Percentiles rank a stretch among this genome's conserved stretches.
Evolutionary conservation across 805 yeast species (phyloP).

Genomic region (Nakazawaea populi): DNA sequence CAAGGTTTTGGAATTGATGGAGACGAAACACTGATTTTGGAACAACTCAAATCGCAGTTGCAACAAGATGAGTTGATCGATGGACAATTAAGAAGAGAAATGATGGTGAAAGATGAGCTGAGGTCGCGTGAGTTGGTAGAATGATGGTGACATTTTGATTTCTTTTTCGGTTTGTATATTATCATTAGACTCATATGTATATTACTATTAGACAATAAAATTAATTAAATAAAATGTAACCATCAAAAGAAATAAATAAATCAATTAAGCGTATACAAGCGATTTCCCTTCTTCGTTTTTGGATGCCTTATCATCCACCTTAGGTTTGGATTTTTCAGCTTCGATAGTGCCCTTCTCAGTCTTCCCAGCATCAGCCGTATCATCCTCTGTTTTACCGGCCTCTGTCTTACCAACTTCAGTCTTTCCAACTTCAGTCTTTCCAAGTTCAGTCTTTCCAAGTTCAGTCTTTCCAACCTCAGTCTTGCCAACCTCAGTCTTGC

Average conservation of each 20-base stretch:
- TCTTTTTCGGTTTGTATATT: not conserved
- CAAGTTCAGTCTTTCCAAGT: not conserved
- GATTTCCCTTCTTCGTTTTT: not conserved
- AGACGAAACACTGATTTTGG: conserved; percentile 29
- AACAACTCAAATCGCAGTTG: conserved; percentile 28
- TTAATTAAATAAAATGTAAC: too few relatives aligned
- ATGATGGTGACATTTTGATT: not conserved
- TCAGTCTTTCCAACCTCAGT: conserved; percentile 3
- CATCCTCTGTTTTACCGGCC: conserved; percentile 4
- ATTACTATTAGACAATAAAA: not conserved
- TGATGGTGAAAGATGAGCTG: conserved; percentile 33
- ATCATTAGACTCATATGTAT: not conserved
- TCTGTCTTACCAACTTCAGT: conserved; percentile 7
- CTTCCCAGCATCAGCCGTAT: not conserved
- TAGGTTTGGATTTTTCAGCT: not conserved
- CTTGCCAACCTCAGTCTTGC: conserved; percentile 5
- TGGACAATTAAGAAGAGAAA: conserved; percentile 19
- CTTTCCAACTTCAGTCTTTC: not conserved
- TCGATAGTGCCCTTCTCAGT: not conserved
- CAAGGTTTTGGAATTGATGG: conserved; percentile 34
- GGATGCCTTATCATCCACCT: not conserved
- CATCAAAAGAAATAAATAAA: not conserved
- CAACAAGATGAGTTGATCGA: conserved; percentile 21
- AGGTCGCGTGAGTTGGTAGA: conserved; percentile 27
- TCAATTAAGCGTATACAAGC: not conserved